Base-by-base conservation (phyloP, 441 rosid genomes). In the Kokia cookei region DNA sequence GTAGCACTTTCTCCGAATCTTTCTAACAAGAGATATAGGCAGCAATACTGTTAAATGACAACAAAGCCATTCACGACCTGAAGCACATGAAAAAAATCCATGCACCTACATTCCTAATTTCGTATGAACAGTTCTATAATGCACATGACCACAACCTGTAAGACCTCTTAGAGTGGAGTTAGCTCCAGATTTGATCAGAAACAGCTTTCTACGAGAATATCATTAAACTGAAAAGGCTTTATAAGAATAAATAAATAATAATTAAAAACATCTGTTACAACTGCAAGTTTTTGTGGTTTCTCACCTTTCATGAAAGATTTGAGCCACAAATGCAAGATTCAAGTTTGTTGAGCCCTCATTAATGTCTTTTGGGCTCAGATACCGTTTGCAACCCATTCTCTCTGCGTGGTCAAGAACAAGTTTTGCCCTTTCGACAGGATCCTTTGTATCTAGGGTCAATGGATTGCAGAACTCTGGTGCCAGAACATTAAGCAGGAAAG, bases 321-420 rank as follows among this genome's bases (percentile, higher is more conserved):
- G 95, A 29, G 95, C 95, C 73, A 86, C 89, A 42, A 90, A 88
- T 2, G 90, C 95, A 13, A 90, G 91, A 82, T 90, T 88, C 74
- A 90, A 76, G 79, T 90, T 88, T 32, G 92, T 37, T 51, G 89
- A 87, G 72, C 94, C 94, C 69, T 88, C 94, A 43, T 86, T 90
- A 74, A 90, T 88, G 73, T 90, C 94, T 69, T 80, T 87, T 5
- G 94, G 90, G 65, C 83, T 84, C 81, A 88, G 86, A 81, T 87
- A 88, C 62, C 91, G 79, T 78, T 88, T 87, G 85, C 94, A 90
- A 67, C 85, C 88, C 89, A 90, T 87, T 82, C 73, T 84, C 77
- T 90, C 91, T 50, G 94, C 94, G 40, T 90, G 94, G 73, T 88
- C 94, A 57, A 90, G 92, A 50, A 90, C 86, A 82, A 90, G 43